Evolutionary conservation across 73 alveolate species (phyloP).

Genomic region (Tetrahymena elliotti): DNA sequence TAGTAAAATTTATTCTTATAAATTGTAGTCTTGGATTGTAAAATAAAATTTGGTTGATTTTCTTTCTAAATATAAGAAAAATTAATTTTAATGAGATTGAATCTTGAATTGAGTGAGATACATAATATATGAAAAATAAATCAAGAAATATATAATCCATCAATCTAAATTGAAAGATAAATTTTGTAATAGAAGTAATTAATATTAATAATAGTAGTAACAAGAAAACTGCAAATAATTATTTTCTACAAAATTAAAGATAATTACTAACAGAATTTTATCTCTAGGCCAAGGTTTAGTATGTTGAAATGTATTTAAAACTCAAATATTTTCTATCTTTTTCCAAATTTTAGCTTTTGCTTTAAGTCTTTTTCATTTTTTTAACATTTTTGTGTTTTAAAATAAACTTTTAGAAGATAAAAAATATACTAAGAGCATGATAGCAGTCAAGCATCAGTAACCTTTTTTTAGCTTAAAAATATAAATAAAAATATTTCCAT

Average conservation of each 20-base stretch:
- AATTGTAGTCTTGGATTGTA: not conserved
- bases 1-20: too few species aligned
- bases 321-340: not conserved
- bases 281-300: not conserved
- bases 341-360: not conserved
- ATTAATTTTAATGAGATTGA: not conserved
- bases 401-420: not conserved
- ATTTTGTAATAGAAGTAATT: not conserved
- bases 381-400: not conserved
- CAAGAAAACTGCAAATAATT: not conserved
- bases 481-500: too few species aligned
- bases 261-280: not conserved
- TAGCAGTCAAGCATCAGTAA: not conserved
- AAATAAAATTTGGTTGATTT: not conserved
- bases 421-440: not conserved
- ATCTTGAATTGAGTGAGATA: not conserved
- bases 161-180: not conserved
- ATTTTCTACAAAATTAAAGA: not conserved
- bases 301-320: not conserved
- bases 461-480: not conserved
- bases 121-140: not conserved
- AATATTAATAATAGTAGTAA: not conserved
- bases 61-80: not conserved
- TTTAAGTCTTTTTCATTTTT: not conserved
- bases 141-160: too few species aligned